phyloP scores from a whole-genome alignment of 106 monocot species.

The Chionographis japonica region DNA sequence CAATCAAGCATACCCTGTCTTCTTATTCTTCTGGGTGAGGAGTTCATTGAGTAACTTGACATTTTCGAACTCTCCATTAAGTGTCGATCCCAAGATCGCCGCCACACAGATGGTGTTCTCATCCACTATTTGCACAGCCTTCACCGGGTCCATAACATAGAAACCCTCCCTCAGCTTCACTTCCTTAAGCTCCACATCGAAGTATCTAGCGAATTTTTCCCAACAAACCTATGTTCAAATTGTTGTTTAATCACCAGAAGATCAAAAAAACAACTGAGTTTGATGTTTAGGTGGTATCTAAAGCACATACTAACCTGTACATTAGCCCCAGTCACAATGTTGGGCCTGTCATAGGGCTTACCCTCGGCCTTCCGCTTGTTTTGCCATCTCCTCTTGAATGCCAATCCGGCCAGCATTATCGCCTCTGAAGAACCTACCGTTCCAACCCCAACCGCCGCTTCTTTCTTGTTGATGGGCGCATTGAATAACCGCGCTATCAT shows the following conservation, averaged over 20 bases:
- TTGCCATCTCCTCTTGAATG: constrained; percentile 63
- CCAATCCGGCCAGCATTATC: constrained; percentile 54
- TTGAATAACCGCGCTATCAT: constrained; percentile 58
- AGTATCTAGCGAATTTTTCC: constrained; percentile 37
- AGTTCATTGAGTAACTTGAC: constrained; percentile 49
- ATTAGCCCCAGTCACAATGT: constrained; percentile 61
- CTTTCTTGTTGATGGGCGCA: constrained; percentile 22
- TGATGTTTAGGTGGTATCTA: no score
- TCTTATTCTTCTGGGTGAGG: constrained; percentile 34
- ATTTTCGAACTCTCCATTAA: constrained; percentile 59
- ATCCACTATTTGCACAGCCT: constrained; percentile 59
- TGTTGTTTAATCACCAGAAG: no score
- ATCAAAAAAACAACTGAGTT: no score
- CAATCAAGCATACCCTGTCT: constrained; percentile 24
- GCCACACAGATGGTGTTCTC: constrained; percentile 66
- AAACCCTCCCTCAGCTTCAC: constrained; percentile 37
- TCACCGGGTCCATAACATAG: constrained; percentile 60
- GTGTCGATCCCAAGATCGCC: constrained; percentile 54
- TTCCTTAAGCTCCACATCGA: constrained; percentile 44
- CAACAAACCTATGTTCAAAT: constrained; percentile 22
- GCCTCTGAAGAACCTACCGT: constrained; percentile 66
- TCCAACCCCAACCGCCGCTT: constrained; percentile 46
- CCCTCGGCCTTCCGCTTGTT: constrained; percentile 43
- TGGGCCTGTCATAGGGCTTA: constrained; percentile 46
- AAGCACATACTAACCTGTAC: constrained; percentile 31